Conservation (phyloP, 1,284 basidiomycete species). For the Baeospora myosura region DNA sequence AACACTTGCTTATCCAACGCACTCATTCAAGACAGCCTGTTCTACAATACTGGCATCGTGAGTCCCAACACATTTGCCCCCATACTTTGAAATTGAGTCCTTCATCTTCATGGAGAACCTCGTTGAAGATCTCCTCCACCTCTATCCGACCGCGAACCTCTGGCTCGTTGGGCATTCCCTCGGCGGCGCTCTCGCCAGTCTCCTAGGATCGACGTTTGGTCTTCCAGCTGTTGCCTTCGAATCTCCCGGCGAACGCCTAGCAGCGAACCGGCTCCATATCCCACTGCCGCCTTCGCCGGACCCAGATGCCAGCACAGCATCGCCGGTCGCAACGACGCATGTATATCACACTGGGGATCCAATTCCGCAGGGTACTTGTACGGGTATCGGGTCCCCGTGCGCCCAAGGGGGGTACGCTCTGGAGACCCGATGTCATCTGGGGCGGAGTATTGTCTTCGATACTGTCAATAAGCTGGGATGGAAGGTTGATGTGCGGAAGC, state of each 20-base stretch:
- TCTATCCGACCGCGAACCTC: slow-evolving; percentile 82
- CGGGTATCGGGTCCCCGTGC: slow-evolving; percentile 58
- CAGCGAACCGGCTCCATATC: slow-evolving; percentile 82
- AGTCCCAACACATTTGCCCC: slow-evolving; percentile 22
- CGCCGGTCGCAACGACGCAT: slow-evolving; percentile 29
- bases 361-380: slow-evolving; percentile 72
- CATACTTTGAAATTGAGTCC: background rate
- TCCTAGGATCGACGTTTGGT: slow-evolving; percentile 92
- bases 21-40: slow-evolving; percentile 83
- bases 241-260: slow-evolving; percentile 84
- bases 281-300: slow-evolving; percentile 47
- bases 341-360: slow-evolving; percentile 80
- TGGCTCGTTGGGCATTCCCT: slow-evolving; percentile 91
- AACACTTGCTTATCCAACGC: slow-evolving; percentile 79
- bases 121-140: slow-evolving; percentile 71
- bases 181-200: slow-evolving; percentile 82
- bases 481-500: slow-evolving; percentile 76
- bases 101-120: slow-evolving; percentile 41
- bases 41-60: slow-evolving; percentile 80
- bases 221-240: slow-evolving; percentile 90
- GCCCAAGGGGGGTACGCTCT: slow-evolving; percentile 64
- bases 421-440: slow-evolving; percentile 67
- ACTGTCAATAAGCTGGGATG: slow-evolving; percentile 82
- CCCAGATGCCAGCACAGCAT: slow-evolving; percentile 6
- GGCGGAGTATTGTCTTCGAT: slow-evolving; percentile 72